A percentile compares a stretch with the other conserved stretches of the same genome.
Conservation (phyloP, 2,329 filamentous ascomycete species). For the Thermothelomyces thermophilus region DNA sequence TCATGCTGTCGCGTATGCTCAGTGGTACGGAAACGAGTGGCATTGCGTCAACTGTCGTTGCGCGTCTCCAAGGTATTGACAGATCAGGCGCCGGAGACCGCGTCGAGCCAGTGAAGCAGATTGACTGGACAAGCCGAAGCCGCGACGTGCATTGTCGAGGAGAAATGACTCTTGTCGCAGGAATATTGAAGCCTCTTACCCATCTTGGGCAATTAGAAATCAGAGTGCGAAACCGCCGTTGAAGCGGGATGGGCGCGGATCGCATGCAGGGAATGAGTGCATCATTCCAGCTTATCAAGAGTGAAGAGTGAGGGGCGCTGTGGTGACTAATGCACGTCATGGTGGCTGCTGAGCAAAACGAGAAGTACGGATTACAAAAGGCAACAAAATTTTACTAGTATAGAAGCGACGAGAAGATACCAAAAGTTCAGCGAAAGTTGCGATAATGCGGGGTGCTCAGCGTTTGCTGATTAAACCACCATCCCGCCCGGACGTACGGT, state of each 20-base stretch:
- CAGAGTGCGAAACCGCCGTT: not conserved
- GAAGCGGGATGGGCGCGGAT: not conserved
- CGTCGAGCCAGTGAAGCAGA: conserved; percentile 1
- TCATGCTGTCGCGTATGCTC: conserved; percentile 3
- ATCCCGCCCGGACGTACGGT: not conserved
- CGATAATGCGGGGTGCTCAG: conserved; percentile 8
- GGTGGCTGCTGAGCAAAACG: conserved; percentile 2
- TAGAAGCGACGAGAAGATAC: conserved; percentile 1
- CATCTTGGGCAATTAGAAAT: conserved; percentile 14
- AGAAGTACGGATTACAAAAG: no score
- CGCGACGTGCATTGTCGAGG: conserved; percentile 6
- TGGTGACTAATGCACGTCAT: not conserved
- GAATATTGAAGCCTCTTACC: conserved; percentile 2
- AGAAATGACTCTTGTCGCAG: conserved; percentile 12
- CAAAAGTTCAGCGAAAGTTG: not conserved
- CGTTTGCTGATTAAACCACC: conserved; percentile 11
- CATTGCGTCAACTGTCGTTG: conserved; percentile 4
- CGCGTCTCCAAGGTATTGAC: not conserved
- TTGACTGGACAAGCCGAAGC: not conserved
- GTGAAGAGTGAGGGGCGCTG: not conserved
- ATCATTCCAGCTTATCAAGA: conserved; percentile 8
- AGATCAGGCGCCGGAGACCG: not conserved
- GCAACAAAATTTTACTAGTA: not conserved
- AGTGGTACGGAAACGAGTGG: conserved; percentile 12
- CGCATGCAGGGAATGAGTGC: conserved; percentile 6